These are phyloP conservation scores for Apiotrichum siamense DNA, from an alignment of 1,284 basidiomycete species.

Conservation along the genomic window DNA sequence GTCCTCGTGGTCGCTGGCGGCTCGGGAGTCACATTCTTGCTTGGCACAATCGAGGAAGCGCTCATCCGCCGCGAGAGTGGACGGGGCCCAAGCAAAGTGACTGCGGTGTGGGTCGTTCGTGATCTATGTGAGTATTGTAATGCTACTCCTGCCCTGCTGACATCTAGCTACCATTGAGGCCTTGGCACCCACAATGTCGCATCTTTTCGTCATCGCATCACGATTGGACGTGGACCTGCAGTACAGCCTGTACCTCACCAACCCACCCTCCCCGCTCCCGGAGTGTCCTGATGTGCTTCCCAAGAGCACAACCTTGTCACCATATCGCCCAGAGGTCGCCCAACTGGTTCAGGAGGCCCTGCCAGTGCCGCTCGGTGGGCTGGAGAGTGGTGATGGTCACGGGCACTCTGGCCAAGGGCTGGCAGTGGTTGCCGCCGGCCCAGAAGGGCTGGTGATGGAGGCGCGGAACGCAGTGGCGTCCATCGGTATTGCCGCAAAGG, in stretches of 20 bases:
- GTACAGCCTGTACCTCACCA: constrained; percentile 36
- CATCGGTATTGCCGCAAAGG: constrained; percentile 24
- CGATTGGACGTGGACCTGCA: constrained; percentile 18
- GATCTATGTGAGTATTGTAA: constrained; percentile 34
- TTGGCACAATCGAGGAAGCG: constrained; percentile 40
- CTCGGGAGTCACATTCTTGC: constrained; percentile 40
- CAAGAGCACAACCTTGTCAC: constrained; percentile 23
- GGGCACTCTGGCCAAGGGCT: constrained; percentile 23
- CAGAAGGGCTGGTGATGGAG: constrained; percentile 38
- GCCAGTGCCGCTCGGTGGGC: constrained; percentile 7
- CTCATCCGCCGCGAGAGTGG: constrained; percentile 22
- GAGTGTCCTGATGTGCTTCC: constrained; percentile 18
- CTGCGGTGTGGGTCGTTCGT: constrained; percentile 38
- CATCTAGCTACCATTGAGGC: constrained; percentile 31
- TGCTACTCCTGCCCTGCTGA: neutral
- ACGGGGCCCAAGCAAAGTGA: constrained; percentile 22
- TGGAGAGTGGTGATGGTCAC: neutral
- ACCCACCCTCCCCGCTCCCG: constrained; percentile 30
- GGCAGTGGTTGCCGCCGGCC: constrained; percentile 41
- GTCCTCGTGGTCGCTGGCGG: constrained; percentile 42
- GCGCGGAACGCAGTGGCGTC: constrained; percentile 36
- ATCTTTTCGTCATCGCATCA: constrained; percentile 21
- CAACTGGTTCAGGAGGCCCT: constrained; percentile 35
- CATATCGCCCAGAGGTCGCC: constrained; percentile 33
- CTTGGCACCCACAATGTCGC: constrained; percentile 30